Percentiles rank a stretch among this genome's conserved stretches.
These are phyloP conservation scores for Phaffia tasmanica DNA, from an alignment of 768 basidiomycete genomes.

Conservation along the genomic window DNA sequence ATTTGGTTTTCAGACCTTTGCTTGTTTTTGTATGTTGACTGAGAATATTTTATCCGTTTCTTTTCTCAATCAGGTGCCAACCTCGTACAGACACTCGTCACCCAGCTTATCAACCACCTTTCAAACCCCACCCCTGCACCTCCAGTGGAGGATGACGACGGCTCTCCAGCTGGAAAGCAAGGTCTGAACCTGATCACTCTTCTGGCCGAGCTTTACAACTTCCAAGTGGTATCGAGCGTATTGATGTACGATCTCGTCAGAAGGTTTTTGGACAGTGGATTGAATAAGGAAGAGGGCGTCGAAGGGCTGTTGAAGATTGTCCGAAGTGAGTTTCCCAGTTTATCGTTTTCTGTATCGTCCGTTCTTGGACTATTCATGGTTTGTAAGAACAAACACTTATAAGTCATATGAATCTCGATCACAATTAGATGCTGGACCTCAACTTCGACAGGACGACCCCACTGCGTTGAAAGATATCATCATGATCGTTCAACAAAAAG, in stretches of 20 bases:
- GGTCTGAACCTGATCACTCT: constrained; percentile 77
- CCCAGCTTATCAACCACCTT: constrained; percentile 42
- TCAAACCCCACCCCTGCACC: constrained; percentile 41
- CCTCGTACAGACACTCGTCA: constrained; percentile 62
- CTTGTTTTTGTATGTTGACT: background rate
- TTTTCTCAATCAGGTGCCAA: constrained; percentile 52
- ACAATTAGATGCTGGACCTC: constrained; percentile 69
- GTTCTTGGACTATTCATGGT: background rate
- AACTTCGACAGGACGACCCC: constrained; percentile 85
- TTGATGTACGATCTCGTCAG: constrained; percentile 87
- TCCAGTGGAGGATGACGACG: constrained; percentile 23
- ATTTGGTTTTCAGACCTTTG: background rate
- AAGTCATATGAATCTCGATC: background rate
- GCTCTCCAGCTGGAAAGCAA: constrained; percentile 58
- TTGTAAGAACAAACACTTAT: background rate
- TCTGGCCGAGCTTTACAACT: constrained; percentile 87
- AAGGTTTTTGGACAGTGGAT: constrained; percentile 49
- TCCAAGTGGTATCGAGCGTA: constrained; percentile 77
- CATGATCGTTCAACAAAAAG: constrained; percentile 62
- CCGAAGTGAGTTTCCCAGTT: constrained; percentile 36
- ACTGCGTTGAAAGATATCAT: constrained; percentile 84
- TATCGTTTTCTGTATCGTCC: background rate
- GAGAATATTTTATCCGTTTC: background rate
- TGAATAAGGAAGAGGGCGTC: constrained; percentile 46
- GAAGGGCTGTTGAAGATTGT: constrained; percentile 78